Evolutionary conservation across 345 rosid species (phyloP).

Genomic region (Viola odorata): DNA sequence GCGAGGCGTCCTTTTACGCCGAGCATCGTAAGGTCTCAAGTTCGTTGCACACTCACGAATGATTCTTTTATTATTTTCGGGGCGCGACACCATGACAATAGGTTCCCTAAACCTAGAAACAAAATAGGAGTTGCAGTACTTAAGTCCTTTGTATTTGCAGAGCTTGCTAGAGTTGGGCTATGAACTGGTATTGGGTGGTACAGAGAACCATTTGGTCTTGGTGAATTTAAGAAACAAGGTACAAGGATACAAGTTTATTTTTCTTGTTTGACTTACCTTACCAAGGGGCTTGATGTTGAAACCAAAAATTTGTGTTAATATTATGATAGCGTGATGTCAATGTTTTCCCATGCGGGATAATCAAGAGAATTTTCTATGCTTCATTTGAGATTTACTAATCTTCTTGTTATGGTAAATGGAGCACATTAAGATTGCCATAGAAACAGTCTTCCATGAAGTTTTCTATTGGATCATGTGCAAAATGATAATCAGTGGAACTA

Average conservation of each 20-base stretch:
- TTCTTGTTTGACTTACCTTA: not conserved
- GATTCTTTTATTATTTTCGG: slow-evolving; percentile 32
- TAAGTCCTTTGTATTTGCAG: slow-evolving; percentile 38
- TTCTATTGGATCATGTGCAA: no score
- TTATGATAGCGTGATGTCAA: no score
- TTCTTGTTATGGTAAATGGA: no score
- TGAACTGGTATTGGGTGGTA: slow-evolving; percentile 92
- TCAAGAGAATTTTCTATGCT: not conserved
- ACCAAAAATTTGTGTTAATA: no score
- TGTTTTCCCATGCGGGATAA: not conserved
- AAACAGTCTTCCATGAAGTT: not conserved
- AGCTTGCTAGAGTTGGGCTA: slow-evolving; percentile 62
- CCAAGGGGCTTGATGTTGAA: no score
- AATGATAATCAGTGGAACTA: no score
- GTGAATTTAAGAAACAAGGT: slow-evolving; percentile 85
- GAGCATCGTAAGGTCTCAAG: no score
- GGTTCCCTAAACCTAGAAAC: no score
- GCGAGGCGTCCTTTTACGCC: no score
- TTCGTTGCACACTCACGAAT: no score
- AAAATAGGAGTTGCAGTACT: not conserved
- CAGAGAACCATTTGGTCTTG: slow-evolving; percentile 88
- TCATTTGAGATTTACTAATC: no score
- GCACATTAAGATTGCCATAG: not conserved
- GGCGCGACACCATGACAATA: no score
- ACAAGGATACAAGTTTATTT: slow-evolving; percentile 5